These are phyloP conservation scores for Ascoidea tarda DNA, from an alignment of 805 yeast species.

Conservation along the genomic window DNA sequence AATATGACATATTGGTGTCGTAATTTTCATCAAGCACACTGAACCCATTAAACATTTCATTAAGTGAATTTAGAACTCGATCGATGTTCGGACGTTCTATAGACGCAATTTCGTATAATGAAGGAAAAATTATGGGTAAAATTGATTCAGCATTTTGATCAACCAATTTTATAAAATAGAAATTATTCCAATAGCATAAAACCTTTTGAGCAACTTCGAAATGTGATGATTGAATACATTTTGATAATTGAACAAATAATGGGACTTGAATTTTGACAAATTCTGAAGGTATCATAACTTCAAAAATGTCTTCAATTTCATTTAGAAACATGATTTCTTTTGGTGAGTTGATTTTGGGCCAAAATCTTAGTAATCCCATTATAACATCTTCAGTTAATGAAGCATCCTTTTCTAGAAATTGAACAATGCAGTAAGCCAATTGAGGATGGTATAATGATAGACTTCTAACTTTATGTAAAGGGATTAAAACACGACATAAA, in stretches of 20 bases:
- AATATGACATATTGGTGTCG: neutral
- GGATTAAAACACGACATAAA: slow-evolving; percentile 71
- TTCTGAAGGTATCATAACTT: slow-evolving; percentile 88
- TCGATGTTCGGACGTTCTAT: slow-evolving; percentile 33
- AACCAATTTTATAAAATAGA: slow-evolving; percentile 77
- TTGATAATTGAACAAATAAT: slow-evolving; percentile 82
- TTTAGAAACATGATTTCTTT: slow-evolving; percentile 93
- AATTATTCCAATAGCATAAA: slow-evolving; percentile 87
- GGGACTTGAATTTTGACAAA: slow-evolving; percentile 88
- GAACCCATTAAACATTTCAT: no score
- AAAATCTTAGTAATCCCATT: slow-evolving; percentile 80
- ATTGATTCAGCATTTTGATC: slow-evolving; percentile 89
- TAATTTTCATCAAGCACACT: no score
- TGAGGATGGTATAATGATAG: slow-evolving; percentile 91
- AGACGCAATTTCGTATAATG: slow-evolving; percentile 83
- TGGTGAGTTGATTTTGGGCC: slow-evolving; percentile 94
- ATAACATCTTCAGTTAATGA: slow-evolving; percentile 88
- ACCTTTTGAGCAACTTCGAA: slow-evolving; percentile 97
- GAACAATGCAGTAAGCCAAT: slow-evolving; percentile 92
- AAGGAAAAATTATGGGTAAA: slow-evolving; percentile 81
- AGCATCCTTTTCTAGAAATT: slow-evolving; percentile 92
- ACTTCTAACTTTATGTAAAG: slow-evolving; percentile 84
- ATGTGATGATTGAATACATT: slow-evolving; percentile 88
- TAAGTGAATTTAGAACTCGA: no score
- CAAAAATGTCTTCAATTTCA: slow-evolving; percentile 93